These are phyloP conservation scores for Arabis hirsuta DNA, from an alignment of 345 rosid genomes.

Conservation along the genomic window DNA sequence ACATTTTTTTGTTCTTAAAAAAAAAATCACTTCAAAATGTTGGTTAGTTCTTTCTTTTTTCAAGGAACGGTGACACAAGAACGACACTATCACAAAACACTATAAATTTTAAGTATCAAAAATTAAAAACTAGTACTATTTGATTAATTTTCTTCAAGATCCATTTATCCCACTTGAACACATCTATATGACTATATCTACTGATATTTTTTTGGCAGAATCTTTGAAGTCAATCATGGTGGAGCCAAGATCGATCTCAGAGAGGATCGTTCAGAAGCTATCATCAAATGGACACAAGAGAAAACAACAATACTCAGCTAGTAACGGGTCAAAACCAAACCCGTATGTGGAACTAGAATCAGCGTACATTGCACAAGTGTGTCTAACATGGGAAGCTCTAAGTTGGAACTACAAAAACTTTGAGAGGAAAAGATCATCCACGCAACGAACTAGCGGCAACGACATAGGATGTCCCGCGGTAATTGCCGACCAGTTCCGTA, in stretches of 20 bases:
- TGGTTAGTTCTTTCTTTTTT: too few relatives aligned
- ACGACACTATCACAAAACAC: too few relatives aligned
- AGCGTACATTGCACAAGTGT: slow-evolving; percentile 88
- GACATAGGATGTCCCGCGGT: slow-evolving; percentile 80
- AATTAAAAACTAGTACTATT: too few relatives aligned
- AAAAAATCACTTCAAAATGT: too few relatives aligned
- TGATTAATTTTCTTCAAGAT: too few relatives aligned
- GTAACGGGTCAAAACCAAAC: slow-evolving; percentile 60
- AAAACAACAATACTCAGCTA: slow-evolving; percentile 33
- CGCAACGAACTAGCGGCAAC: slow-evolving; percentile 39
- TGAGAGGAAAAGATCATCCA: slow-evolving; percentile 58
- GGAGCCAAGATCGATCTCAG: slow-evolving; percentile 87
- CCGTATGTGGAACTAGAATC: slow-evolving; percentile 90
- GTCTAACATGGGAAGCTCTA: slow-evolving; percentile 96
- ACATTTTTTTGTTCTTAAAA: too few relatives aligned
- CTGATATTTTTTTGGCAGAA: slow-evolving; percentile 44
- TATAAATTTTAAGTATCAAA: too few relatives aligned
- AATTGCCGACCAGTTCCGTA: slow-evolving; percentile 90
- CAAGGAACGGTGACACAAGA: too few relatives aligned
- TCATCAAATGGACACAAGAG: slow-evolving; percentile 57
- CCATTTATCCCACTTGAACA: too few relatives aligned
- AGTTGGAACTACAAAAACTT: slow-evolving; percentile 94
- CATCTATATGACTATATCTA: not conserved
- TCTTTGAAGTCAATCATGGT: slow-evolving; percentile 78
- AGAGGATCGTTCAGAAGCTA: slow-evolving; percentile 79